These are phyloP conservation scores for Akebia trifoliata DNA, from an alignment of 164 flowering plant genomes.

Conservation along the genomic window DNA sequence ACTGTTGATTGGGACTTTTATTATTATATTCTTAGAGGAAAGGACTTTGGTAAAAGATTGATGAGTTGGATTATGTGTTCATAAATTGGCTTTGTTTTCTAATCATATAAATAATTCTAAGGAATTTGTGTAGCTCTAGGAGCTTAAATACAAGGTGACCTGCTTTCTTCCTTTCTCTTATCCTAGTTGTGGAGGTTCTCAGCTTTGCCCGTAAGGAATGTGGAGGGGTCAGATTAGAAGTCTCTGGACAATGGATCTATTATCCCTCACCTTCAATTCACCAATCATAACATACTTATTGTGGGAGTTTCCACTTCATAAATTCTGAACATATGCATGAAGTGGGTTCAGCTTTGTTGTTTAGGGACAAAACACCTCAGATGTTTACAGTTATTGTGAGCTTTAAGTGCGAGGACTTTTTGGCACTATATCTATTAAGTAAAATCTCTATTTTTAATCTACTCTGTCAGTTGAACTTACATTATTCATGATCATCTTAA, in stretches of 20 bases:
- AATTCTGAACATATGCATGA: not conserved
- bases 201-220: not conserved
- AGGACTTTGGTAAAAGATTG: too few species aligned
- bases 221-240: not conserved
- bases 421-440: too few species aligned
- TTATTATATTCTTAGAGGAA: too few species aligned
- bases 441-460: too few species aligned
- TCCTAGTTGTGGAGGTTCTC: not conserved
- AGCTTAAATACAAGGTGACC: not conserved
- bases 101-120: too few species aligned
- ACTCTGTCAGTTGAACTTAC: not conserved
- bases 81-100: too few species aligned
- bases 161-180: not conserved
- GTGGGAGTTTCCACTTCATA: not conserved
- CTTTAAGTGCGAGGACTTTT: too few species aligned
- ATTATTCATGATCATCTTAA: not conserved
- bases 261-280: not conserved
- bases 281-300: not conserved
- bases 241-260: not conserved
- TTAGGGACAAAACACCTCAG: not conserved
- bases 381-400: too few species aligned
- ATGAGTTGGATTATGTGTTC: too few species aligned
- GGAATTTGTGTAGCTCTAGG: not conserved
- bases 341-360: not conserved
- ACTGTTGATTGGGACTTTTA: too few species aligned